These are phyloP conservation scores for Tricholoma terreum DNA, from an alignment of 768 basidiomycete species.

Conservation along the genomic window DNA sequence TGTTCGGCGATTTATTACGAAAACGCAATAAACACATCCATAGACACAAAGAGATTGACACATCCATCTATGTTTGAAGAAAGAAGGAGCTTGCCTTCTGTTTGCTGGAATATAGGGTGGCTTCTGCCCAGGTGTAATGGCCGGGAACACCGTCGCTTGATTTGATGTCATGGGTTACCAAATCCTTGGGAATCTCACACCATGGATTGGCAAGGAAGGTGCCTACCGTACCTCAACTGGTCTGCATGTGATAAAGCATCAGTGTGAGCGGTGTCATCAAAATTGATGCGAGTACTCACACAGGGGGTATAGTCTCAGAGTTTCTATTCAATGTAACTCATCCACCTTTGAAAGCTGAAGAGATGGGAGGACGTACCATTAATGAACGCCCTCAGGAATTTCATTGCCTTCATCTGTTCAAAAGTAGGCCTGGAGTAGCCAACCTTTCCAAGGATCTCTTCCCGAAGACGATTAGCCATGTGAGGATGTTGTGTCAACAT, in stretches of 20 bases:
- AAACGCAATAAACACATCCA: constrained; percentile 46
- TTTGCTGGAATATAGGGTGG: background rate
- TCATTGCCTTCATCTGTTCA: constrained; percentile 56
- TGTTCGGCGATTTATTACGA: constrained; percentile 57
- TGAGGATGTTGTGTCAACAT: constrained; percentile 52
- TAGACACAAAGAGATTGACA: background rate
- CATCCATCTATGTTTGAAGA: background rate
- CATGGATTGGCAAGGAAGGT: background rate
- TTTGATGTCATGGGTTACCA: background rate
- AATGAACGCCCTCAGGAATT: constrained; percentile 54
- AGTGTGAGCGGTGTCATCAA: background rate
- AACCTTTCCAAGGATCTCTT: constrained; percentile 46
- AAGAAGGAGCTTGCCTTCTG: background rate
- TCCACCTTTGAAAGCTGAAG: background rate
- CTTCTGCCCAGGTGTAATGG: background rate
- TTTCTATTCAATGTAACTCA: constrained; percentile 31
- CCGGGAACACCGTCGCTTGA: background rate
- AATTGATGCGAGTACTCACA: constrained; percentile 27
- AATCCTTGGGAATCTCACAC: background rate
- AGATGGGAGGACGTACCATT: constrained; percentile 36
- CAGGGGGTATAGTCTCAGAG: constrained; percentile 52
- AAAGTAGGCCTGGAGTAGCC: constrained; percentile 48
- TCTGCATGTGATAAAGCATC: background rate
- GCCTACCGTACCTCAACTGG: background rate
- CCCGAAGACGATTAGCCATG: constrained; percentile 42